Conservation (phyloP, 2,329 filamentous ascomycete genomes). For the Epichloe sylvatica region DNA sequence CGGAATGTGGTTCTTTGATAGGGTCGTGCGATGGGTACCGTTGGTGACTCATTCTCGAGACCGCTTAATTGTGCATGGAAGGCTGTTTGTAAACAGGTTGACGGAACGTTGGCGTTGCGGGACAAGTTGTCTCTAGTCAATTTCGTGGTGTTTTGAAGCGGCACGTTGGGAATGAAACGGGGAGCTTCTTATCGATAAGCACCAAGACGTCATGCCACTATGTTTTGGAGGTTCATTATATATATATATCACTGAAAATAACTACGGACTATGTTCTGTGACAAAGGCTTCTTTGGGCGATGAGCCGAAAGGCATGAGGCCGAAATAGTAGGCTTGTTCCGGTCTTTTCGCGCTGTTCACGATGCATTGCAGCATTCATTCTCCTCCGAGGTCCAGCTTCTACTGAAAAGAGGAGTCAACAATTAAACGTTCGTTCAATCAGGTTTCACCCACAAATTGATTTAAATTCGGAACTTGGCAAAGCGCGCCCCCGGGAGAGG, state of each 20-base stretch:
- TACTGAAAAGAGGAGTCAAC: constrained; percentile 3
- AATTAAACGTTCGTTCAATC: neutral
- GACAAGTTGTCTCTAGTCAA: neutral
- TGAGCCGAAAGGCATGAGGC: neutral
- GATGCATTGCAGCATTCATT: neutral
- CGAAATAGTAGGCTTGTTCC: neutral
- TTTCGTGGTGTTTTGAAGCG: neutral
- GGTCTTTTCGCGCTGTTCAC: neutral
- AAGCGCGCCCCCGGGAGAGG: neutral
- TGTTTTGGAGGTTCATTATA: neutral
- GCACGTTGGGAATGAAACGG: neutral
- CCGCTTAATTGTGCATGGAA: neutral
- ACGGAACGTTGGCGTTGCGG: neutral
- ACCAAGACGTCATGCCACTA: neutral
- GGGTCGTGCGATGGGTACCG: constrained; percentile 42
- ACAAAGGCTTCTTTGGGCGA: neutral
- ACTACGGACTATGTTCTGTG: neutral
- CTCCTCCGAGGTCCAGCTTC: neutral
- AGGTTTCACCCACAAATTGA: neutral
- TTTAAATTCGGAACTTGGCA: neutral
- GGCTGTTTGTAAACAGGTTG: neutral
- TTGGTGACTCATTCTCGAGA: constrained; percentile 39
- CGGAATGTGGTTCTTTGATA: constrained; percentile 61
- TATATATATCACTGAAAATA: neutral
- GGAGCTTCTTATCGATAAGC: constrained; percentile 6